Conservation (phyloP, 768 basidiomycete genomes). For the Cyathus striatus region DNA sequence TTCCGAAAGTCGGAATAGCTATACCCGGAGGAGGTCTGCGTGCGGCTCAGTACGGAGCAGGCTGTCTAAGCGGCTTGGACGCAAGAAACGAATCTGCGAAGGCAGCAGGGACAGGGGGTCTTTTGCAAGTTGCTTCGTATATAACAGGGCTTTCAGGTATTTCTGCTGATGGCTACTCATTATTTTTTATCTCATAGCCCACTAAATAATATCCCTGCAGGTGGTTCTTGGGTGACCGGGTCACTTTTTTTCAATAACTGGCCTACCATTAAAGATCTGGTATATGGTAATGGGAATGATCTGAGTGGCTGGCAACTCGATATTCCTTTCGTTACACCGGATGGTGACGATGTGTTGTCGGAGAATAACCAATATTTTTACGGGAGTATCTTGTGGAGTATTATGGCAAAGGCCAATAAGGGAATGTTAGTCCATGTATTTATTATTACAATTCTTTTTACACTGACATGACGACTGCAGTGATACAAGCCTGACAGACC, state of each 20-base stretch:
- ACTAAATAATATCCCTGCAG: constrained; percentile 18
- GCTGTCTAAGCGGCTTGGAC: constrained; percentile 53
- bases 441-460: not conserved
- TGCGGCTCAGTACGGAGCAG: constrained; percentile 63
- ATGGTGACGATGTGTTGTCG: constrained; percentile 41
- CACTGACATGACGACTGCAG: constrained; percentile 21
- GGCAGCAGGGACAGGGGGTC: constrained; percentile 55
- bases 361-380: constrained; percentile 45
- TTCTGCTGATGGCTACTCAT: no score
- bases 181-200: not conserved
- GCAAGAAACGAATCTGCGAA: constrained; percentile 55
- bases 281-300: constrained; percentile 47
- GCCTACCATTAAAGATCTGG: constrained; percentile 50
- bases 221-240: constrained; percentile 64
- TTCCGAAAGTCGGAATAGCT: constrained; percentile 57
- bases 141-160: constrained; percentile 61
- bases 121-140: constrained; percentile 70
- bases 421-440: constrained; percentile 40
- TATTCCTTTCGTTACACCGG: constrained; percentile 49
- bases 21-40: constrained; percentile 70
- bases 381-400: constrained; percentile 47
- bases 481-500: constrained; percentile 60
- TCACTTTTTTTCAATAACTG: constrained; percentile 65
- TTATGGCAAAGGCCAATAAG: constrained; percentile 48
- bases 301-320: constrained; percentile 55